Conservation (phyloP, 2,329 filamentous ascomycete genomes). For the Aspergillus neotritici region DNA sequence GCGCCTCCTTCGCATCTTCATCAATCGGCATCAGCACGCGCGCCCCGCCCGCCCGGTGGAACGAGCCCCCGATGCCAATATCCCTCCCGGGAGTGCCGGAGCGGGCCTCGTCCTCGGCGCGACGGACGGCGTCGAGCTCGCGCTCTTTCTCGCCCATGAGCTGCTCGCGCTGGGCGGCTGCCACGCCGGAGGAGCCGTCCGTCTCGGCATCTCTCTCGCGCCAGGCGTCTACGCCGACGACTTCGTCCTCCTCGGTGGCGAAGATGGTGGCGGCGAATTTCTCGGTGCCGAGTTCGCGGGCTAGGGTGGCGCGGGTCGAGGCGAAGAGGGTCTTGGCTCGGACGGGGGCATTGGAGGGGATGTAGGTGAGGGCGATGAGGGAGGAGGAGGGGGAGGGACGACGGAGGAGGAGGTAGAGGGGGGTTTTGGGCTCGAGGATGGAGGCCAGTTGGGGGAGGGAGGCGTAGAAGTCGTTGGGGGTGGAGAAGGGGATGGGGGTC, state of each 20-base stretch:
- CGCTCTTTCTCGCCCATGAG: constrained; percentile 59
- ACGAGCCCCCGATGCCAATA: constrained; percentile 42
- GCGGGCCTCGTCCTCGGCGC: constrained; percentile 54
- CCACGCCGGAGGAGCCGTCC: constrained; percentile 22
- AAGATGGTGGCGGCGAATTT: constrained; percentile 56
- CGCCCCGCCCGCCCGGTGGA: constrained; percentile 20
- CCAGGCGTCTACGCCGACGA: constrained; percentile 50
- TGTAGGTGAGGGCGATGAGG: constrained; percentile 55
- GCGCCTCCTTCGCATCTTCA: constrained; percentile 49
- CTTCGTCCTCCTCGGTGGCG: constrained; percentile 54
- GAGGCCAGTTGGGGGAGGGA: constrained; percentile 46
- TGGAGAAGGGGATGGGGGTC: constrained; percentile 35
- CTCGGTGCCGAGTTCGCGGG: constrained; percentile 56
- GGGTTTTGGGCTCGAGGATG: constrained; percentile 50
- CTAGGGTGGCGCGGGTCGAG: constrained; percentile 56
- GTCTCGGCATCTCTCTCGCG: constrained; percentile 48
- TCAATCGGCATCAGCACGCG: constrained; percentile 49
- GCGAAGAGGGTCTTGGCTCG: constrained; percentile 63
- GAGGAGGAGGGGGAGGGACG: constrained; percentile 31
- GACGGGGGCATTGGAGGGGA: constrained; percentile 58
- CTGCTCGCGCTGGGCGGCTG: constrained; percentile 36
- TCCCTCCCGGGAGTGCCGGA: constrained; percentile 48
- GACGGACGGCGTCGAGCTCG: constrained; percentile 51
- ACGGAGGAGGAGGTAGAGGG: constrained; percentile 58
- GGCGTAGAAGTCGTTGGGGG: constrained; percentile 44